Conservation (phyloP, 2,329 filamentous ascomycete genomes). For the Akanthomyces muscarius region DNA sequence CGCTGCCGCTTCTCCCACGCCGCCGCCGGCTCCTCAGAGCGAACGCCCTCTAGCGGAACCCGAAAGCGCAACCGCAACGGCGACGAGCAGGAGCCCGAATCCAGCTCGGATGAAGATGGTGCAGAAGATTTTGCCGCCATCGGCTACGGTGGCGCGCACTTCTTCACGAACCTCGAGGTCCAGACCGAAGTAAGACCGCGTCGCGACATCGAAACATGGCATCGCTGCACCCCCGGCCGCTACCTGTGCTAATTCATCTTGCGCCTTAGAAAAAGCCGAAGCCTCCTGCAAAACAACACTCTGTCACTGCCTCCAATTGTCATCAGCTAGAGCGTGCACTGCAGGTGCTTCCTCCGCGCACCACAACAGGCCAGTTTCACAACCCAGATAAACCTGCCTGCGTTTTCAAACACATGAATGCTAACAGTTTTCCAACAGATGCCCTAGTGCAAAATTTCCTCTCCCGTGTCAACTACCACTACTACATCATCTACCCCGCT, state of each 20-base stretch:
- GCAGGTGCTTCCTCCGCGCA: conserved; percentile 30
- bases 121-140: conserved; percentile 31
- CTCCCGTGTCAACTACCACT: conserved; percentile 35
- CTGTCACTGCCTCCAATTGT: conserved; percentile 22
- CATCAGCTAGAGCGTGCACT: conserved; percentile 31
- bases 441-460: conserved; percentile 36
- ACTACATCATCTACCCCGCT: conserved; percentile 36
- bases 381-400: background rate
- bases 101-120: conserved; percentile 24
- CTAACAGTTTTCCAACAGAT: conserved; percentile 24
- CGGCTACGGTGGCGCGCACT: conserved; percentile 34
- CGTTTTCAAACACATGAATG: background rate
- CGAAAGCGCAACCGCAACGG: conserved; percentile 18
- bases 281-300: conserved; percentile 21
- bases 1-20: conserved; percentile 32
- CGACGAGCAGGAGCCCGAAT: conserved; percentile 19
- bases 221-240: background rate
- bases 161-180: conserved; percentile 27
- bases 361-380: conserved; percentile 31
- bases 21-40: conserved; percentile 23
- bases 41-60: conserved; percentile 10
- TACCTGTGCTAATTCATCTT: background rate
- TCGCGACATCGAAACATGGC: background rate
- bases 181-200: conserved; percentile 24
- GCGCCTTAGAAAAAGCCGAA: conserved; percentile 21